Conservation (phyloP, 805 yeast species). For the Lachancea cidri region DNA sequence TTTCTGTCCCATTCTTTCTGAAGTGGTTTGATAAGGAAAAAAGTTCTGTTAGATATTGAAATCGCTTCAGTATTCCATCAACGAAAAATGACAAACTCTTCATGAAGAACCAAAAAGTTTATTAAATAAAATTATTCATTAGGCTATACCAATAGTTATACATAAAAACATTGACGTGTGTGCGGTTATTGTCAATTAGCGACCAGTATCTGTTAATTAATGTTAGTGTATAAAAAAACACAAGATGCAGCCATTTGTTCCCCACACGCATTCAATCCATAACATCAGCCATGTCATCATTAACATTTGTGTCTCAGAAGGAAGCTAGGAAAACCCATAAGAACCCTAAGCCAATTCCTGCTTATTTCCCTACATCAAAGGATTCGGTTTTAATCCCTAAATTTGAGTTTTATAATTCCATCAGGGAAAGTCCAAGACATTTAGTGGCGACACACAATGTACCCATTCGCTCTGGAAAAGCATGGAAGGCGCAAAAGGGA, state of each 20-base stretch:
- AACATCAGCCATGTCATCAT: slow-evolving; percentile 1
- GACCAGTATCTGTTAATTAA: too few relatives aligned
- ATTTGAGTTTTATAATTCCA: slow-evolving; percentile 9
- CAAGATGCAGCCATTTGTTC: not conserved
- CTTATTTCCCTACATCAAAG: slow-evolving; percentile 15
- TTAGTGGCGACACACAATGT: slow-evolving; percentile 10
- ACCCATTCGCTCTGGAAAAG: slow-evolving; percentile 53
- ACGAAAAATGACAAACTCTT: not conserved
- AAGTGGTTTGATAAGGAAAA: not conserved
- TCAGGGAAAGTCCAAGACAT: slow-evolving; percentile 7
- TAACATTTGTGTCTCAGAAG: slow-evolving; percentile 10
- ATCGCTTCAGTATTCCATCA: not conserved
- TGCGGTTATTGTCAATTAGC: too few relatives aligned
- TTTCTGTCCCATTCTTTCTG: slow-evolving; percentile 32
- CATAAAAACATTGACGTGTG: too few relatives aligned
- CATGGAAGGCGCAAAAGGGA: slow-evolving; percentile 59
- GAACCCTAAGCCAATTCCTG: slow-evolving; percentile 13
- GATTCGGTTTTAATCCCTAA: slow-evolving; percentile 14
- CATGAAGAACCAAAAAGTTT: not conserved
- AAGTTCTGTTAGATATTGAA: too few relatives aligned
- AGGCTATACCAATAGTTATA: too few relatives aligned
- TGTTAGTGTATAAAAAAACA: too few relatives aligned
- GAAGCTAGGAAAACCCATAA: slow-evolving; percentile 10
- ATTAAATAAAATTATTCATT: too few relatives aligned
- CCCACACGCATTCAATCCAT: too few relatives aligned